Evolutionary conservation across 495 filamentous ascomycete species (phyloP), one percentile per base, ranked within the genome.

Genomic region (Melanomma pulvis-pyrius): DNA sequence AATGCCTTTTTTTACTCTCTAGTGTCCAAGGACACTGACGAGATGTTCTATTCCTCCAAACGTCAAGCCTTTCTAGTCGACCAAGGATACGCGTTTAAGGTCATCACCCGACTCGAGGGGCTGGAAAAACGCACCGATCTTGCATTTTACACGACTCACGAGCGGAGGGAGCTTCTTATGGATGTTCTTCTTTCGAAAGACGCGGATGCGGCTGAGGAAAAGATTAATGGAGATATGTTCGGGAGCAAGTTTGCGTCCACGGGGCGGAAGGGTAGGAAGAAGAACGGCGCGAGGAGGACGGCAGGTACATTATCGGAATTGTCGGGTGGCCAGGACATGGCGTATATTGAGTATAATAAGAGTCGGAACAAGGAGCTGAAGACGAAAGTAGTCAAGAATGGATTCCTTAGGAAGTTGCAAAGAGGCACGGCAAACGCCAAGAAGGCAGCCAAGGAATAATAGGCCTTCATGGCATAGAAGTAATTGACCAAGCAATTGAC

Each of bases 1-100:
- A 99, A 99, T 78, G 94, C 94, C 0, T 99, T 99, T 79, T 99
- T 99, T 79, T 99, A 99, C 79, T 94, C 91, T 0, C 83, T 99
- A 4, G 94, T 99, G 30, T 94, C 90, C 11, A 97, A 97, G 76
- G 94, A 98, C 76, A 99, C 94, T 1, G 86, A 91, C 56, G 94
- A 99, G 79, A 98, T 99, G 96, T 93, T 88, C 76, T 99, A 97
- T 80, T 97, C 94, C 6, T 90, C 91, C 41, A 97, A 97, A 78
- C 87, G 94, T 22, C 94, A 99, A 74, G 96, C 94, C 26, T 99
- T 99, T 83, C 83, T 99, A 2, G 92, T 99, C 52, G 94, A 99
- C 70, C 94, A 99, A 76, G 94, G 94, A 36, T 99, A 99, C 77
- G 94, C 94, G 21, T 98, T 98, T 83, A 98, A 98, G 77, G 94